A percentile compares a stretch with the other conserved stretches of the same genome.
Evolutionary conservation across 1,139 yeast species (phyloP).

Genomic region (Pichia sp.): DNA sequence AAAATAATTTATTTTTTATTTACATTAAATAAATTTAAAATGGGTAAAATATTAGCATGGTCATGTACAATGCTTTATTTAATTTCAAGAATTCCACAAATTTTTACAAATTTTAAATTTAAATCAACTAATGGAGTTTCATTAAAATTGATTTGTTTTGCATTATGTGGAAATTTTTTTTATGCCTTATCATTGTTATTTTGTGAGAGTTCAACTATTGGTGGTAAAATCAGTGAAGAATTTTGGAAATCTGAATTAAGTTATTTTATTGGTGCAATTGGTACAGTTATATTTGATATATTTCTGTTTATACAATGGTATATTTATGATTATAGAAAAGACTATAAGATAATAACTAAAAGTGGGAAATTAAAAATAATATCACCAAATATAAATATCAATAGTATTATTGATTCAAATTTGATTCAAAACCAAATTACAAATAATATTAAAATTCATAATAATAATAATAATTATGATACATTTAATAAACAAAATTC

Average conservation of each 20-base stretch:
- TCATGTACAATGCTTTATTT: constrained; percentile 70
- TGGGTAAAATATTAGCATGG: constrained; percentile 71
- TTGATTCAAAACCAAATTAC: background rate
- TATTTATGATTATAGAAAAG: constrained; percentile 21
- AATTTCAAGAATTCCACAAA: constrained; percentile 78
- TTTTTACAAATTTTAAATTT: constrained; percentile 64
- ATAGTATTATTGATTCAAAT: background rate
- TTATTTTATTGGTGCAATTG: constrained; percentile 29
- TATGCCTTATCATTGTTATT: constrained; percentile 72
- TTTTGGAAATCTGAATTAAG: constrained; percentile 30
- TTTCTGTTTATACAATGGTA: constrained; percentile 27
- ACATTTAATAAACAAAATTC: background rate
- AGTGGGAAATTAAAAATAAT: constrained; percentile 4
- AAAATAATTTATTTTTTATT: constrained; percentile 10
- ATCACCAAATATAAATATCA: background rate
- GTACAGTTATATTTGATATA: constrained; percentile 28
- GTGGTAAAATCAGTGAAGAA: constrained; percentile 23
- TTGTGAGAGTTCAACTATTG: constrained; percentile 22
- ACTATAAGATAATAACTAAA: constrained; percentile 9
- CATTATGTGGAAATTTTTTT: constrained; percentile 73
- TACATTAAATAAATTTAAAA: constrained; percentile 6
- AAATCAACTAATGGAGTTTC: constrained; percentile 84
- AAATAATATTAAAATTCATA: background rate
- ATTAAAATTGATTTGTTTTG: constrained; percentile 70
- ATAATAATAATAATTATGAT: background rate